Conservation (phyloP, 2,329 filamentous ascomycete species). For the Cladophialophora bantiana region DNA sequence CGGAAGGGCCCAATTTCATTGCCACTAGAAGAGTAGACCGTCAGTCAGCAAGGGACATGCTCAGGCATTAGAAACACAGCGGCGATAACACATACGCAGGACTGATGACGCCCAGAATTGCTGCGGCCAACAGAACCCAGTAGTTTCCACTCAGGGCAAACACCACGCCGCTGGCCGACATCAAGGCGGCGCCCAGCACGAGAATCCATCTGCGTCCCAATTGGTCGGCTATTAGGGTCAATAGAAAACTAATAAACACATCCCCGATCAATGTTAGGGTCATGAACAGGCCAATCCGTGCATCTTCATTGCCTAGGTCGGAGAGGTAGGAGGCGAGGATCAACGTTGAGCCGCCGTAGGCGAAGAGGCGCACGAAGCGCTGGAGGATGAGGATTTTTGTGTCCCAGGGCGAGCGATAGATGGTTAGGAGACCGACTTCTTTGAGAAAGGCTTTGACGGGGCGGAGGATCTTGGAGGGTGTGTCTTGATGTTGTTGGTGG, state of each 20-base stretch:
- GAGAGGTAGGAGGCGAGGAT: conserved; percentile 69
- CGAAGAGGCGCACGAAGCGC: conserved; percentile 64
- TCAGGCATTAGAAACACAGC: neutral
- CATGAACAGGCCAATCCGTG: conserved; percentile 70
- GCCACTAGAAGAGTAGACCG: conserved; percentile 50
- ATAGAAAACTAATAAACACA: conserved; percentile 63
- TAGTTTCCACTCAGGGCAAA: conserved; percentile 62
- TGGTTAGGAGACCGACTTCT: conserved; percentile 48
- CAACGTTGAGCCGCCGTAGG: conserved; percentile 67
- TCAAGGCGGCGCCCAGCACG: conserved; percentile 61
- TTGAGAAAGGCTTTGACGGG: conserved; percentile 28
- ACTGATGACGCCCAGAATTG: conserved; percentile 68
- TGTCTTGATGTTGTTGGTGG: conserved; percentile 6
- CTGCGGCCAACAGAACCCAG: conserved; percentile 64
- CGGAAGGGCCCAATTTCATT: conserved; percentile 70
- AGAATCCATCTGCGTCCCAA: conserved; percentile 63
- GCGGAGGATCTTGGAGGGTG: conserved; percentile 11
- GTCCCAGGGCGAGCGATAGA: conserved; percentile 49
- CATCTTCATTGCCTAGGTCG: conserved; percentile 62
- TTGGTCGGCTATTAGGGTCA: conserved; percentile 66
- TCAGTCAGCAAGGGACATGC: neutral
- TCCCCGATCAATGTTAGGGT: conserved; percentile 68
- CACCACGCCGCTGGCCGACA: conserved; percentile 62
- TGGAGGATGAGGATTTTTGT: conserved; percentile 52
- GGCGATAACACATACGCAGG: conserved; percentile 46